Evolutionary conservation across 2,329 filamentous ascomycete species (phyloP).

Genomic region (Diaporthe caulivora): DNA sequence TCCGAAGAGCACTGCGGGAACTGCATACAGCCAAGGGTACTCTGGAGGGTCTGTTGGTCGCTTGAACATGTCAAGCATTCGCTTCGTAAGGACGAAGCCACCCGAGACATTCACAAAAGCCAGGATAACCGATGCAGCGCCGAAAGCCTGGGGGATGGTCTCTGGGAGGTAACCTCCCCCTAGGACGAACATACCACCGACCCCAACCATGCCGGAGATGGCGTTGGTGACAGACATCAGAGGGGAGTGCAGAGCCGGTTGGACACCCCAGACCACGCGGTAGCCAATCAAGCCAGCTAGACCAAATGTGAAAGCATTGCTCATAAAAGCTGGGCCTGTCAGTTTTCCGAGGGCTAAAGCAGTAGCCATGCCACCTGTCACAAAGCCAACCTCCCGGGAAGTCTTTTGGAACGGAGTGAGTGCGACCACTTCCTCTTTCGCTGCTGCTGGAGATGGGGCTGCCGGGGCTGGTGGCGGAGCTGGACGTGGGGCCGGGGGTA

Average conservation of each 20-base stretch:
- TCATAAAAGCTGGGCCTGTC: conserved; percentile 88
- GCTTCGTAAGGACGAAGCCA: conserved; percentile 91
- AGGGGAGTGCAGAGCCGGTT: conserved; percentile 85
- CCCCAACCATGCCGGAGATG: conserved; percentile 90
- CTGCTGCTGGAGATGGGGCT: conserved; percentile 64
- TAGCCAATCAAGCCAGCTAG: conserved; percentile 89
- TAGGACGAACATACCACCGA: conserved; percentile 90
- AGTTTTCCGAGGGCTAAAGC: conserved; percentile 83
- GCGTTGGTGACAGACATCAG: conserved; percentile 95
- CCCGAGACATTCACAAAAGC: conserved; percentile 92
- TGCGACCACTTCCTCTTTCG: conserved; percentile 69
- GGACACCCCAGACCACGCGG: conserved; percentile 88
- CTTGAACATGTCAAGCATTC: conserved; percentile 94
- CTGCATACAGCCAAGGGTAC: conserved; percentile 87
- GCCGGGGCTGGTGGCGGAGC: conserved; percentile 67
- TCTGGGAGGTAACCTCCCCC: conserved; percentile 83
- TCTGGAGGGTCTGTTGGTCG: conserved; percentile 88
- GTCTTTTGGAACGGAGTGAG: conserved; percentile 87
- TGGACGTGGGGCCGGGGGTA: conserved; percentile 81
- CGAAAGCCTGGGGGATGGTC: conserved; percentile 83
- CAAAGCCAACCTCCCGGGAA: conserved; percentile 78
- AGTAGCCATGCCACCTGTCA: conserved; percentile 83
- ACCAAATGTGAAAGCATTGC: conserved; percentile 86
- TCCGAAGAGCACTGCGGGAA: conserved; percentile 82
- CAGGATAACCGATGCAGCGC: conserved; percentile 82